Percentiles rank a stretch among this genome's conserved stretches.
phyloP scores from a whole-genome alignment of 1,284 basidiomycete species.

The Polyporus tsugae region DNA sequence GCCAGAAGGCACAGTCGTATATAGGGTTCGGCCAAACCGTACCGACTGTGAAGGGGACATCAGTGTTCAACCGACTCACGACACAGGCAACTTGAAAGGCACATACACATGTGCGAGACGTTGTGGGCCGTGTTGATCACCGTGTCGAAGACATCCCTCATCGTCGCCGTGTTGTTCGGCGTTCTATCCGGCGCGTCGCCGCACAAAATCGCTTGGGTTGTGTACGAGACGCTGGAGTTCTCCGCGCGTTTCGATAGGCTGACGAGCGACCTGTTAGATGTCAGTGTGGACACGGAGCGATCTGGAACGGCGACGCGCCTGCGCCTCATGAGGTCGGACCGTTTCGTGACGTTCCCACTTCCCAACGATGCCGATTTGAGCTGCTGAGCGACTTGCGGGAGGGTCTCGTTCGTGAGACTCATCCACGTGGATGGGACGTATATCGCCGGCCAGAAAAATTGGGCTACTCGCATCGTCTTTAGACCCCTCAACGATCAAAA shows the following conservation, averaged over 20 bases:
- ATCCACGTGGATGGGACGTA: neutral
- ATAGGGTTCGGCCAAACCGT: conserved; percentile 12
- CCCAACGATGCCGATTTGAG: neutral
- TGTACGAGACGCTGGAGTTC: conserved; percentile 18
- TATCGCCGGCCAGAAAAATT: neutral
- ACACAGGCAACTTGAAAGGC: neutral
- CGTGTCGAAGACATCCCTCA: conserved; percentile 30
- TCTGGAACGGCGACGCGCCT: neutral
- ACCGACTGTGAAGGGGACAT: conserved; percentile 18
- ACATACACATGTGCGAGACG: conserved; percentile 33
- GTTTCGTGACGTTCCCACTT: neutral
- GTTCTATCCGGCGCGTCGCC: conserved; percentile 25
- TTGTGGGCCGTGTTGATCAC: conserved; percentile 26
- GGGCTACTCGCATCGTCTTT: neutral
- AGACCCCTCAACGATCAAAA: neutral
- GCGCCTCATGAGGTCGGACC: neutral
- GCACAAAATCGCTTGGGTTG: conserved; percentile 25
- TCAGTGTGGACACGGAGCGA: neutral
- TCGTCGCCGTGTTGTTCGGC: conserved; percentile 21
- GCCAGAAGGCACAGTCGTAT: conserved; percentile 29
- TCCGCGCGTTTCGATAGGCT: conserved; percentile 4
- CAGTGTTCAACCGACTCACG: neutral
- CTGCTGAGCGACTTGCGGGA: neutral
- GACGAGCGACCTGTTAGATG: neutral
- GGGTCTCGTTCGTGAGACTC: neutral